Evolutionary conservation across 2,329 filamentous ascomycete genomes (phyloP).

Genomic region (Cytospora leucostoma): DNA sequence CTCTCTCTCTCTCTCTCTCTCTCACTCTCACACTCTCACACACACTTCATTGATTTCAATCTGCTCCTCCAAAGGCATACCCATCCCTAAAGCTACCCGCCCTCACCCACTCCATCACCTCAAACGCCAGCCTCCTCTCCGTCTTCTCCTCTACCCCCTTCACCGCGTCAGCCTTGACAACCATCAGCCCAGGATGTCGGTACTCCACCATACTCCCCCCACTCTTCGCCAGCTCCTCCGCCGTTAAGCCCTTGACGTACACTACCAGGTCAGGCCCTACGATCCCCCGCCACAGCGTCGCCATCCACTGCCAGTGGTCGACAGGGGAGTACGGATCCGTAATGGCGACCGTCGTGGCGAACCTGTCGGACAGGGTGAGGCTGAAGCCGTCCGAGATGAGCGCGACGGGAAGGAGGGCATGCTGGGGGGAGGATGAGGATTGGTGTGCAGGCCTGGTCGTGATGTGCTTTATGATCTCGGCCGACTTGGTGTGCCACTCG

Average conservation of each 20-base stretch:
- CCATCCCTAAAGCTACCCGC: slow-evolving; percentile 45
- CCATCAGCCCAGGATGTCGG: slow-evolving; percentile 53
- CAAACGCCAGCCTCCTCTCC: slow-evolving; percentile 77
- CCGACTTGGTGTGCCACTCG: slow-evolving; percentile 74
- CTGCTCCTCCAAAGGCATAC: slow-evolving; percentile 17
- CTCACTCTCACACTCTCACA: no score
- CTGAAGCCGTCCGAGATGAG: slow-evolving; percentile 79
- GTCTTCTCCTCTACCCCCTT: slow-evolving; percentile 65
- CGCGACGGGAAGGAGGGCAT: slow-evolving; percentile 62
- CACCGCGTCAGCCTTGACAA: slow-evolving; percentile 51
- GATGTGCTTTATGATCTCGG: slow-evolving; percentile 63
- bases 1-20: no score
- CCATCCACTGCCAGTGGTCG: slow-evolving; percentile 99
- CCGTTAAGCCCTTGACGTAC: slow-evolving; percentile 53
- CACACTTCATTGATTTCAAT: not conserved
- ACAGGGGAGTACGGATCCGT: slow-evolving; percentile 74
- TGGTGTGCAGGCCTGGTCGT: slow-evolving; percentile 35
- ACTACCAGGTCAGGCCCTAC: slow-evolving; percentile 79
- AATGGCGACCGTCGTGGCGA: slow-evolving; percentile 73
- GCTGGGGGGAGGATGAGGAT: slow-evolving; percentile 23
- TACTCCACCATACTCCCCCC: slow-evolving; percentile 56
- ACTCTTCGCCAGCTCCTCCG: slow-evolving; percentile 39
- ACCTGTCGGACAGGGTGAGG: slow-evolving; percentile 74
- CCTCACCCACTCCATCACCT: slow-evolving; percentile 80
- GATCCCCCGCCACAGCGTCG: slow-evolving; percentile 86